Base-by-base conservation (phyloP, 2,329 filamentous ascomycete genomes). In the Fusarium sp. region DNA sequence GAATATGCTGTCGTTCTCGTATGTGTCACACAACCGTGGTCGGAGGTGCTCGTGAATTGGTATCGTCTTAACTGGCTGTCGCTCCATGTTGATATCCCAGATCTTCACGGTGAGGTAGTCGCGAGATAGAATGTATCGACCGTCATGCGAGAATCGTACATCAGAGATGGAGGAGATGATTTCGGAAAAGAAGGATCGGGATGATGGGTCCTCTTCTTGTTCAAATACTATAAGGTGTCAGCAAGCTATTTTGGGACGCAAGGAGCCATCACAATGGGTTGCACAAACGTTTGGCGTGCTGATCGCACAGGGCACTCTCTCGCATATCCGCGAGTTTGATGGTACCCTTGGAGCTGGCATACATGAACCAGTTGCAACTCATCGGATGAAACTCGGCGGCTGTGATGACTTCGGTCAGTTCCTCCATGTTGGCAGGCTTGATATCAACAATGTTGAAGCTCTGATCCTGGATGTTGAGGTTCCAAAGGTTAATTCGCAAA, bases 401-500 rank as follows among this genome's bases (percentile, higher is more conserved):
- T 14, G 96, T 99, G 78, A 99, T 98, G 74, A 99, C 96, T 81
- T 99, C 96, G 1, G 96, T 99, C 71, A 99, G 86, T 84, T 99
- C 96, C 82, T 99, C 96, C 96, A 99, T 99, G 81, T 99, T 99
- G 40, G 96, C 96, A 10, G 96, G 96, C 82, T 99, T 99, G 86
- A 99, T 99, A 80, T 99, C 96, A 67, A 99, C 96, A 78, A 99
- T 99, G 83, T 99, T 99, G 88, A 99, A 99, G 84, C 96, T 98
- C 83, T 98, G 95, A 75, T 98, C 95, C 80, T 99, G 96, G 69
- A 99, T 99, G 82, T 98, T 98, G 74, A 98, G 86, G 79, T 99
- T 98, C 96, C 96, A 99, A 58, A 99, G 86, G 81, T 99, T 99
- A 86, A 99, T 97, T 68, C 96, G 91, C 69, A 99, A 85, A 79